These are phyloP conservation scores for Fraxinus xanthoxyloides DNA, from an alignment of 305 asterid genomes.

Conservation along the genomic window DNA sequence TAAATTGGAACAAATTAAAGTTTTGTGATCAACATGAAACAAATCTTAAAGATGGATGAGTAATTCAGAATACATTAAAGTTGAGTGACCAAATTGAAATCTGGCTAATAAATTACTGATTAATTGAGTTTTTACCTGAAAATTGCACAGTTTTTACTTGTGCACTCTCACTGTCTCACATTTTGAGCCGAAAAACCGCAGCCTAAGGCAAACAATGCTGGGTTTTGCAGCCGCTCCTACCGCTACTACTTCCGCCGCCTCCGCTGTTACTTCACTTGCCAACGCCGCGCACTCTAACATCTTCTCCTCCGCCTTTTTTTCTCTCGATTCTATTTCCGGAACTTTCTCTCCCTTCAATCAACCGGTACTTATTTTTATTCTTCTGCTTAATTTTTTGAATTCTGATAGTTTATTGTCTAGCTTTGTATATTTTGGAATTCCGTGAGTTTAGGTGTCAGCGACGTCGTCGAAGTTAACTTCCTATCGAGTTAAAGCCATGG, in stretches of 20 bases:
- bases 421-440: neutral
- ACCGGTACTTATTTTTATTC: constrained; percentile 24
- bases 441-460: constrained; percentile 28
- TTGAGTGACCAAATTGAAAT: neutral
- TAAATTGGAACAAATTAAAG: neutral
- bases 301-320: constrained; percentile 21
- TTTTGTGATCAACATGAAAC: neutral
- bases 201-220: constrained; percentile 28
- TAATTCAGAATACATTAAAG: neutral
- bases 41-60: neutral
- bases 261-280: constrained; percentile 27
- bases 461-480: constrained; percentile 28
- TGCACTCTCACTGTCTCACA: neutral
- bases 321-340: constrained; percentile 21
- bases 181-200: neutral
- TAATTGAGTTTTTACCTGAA: neutral
- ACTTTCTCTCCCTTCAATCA: constrained; percentile 23
- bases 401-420: neutral
- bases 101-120: neutral
- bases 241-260: constrained; percentile 31
- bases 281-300: constrained; percentile 20
- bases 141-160: neutral
- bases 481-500: constrained; percentile 67
- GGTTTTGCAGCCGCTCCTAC: constrained; percentile 34
- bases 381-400: neutral